phyloP scores from a whole-genome alignment of 768 basidiomycete genomes.

The Tricholoma saponaceum region DNA sequence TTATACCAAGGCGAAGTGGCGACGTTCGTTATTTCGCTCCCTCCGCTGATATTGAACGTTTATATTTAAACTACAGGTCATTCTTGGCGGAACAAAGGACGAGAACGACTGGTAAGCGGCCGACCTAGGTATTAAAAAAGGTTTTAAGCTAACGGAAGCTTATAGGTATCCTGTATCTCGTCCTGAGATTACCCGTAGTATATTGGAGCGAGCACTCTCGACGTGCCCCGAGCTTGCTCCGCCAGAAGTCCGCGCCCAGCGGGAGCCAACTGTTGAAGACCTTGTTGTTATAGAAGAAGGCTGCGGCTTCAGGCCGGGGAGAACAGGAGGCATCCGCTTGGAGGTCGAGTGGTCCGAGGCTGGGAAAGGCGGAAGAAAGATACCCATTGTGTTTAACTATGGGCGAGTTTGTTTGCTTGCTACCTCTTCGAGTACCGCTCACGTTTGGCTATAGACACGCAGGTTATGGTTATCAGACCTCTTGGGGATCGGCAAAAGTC shows the following conservation, averaged over 20 bases:
- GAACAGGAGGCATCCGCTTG: conserved; percentile 66
- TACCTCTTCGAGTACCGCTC: neutral
- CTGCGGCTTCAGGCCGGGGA: conserved; percentile 60
- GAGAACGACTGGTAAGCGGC: conserved; percentile 57
- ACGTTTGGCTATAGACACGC: conserved; percentile 42
- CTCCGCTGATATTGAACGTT: neutral
- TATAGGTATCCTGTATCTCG: conserved; percentile 64
- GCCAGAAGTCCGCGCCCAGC: conserved; percentile 42
- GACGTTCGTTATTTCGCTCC: conserved; percentile 31
- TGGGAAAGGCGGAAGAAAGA: conserved; percentile 18
- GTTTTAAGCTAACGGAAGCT: neutral
- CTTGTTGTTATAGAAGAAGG: conserved; percentile 47
- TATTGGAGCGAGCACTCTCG: conserved; percentile 47
- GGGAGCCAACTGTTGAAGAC: conserved; percentile 47
- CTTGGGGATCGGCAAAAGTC: conserved; percentile 60
- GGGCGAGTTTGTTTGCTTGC: conserved; percentile 39
- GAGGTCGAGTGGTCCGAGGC: conserved; percentile 42
- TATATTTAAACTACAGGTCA: conserved; percentile 27
- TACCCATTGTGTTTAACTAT: conserved; percentile 59
- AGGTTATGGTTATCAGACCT: conserved; percentile 63
- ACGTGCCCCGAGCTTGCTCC: conserved; percentile 57
- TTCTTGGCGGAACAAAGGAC: conserved; percentile 59
- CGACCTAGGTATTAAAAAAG: neutral
- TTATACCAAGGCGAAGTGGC: conserved; percentile 60
- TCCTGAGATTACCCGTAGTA: conserved; percentile 55